Evolutionary conservation across 2,329 filamentous ascomycete species (phyloP).

Genomic region (Xylaria sp.): DNA sequence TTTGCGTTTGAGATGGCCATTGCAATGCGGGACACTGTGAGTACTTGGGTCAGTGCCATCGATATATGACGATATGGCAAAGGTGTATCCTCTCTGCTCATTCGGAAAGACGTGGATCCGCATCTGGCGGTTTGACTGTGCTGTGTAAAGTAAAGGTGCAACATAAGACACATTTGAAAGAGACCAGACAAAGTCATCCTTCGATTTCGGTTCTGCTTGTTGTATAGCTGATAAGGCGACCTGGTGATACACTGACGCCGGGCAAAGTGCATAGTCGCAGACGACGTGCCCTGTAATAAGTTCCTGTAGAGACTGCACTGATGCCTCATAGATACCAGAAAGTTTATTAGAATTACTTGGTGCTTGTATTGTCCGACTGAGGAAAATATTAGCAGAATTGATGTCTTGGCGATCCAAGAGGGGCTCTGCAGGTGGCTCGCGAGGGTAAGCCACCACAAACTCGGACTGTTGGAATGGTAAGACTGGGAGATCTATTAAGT

Average conservation of each 20-base stretch:
- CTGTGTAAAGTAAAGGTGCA: conserved; percentile 24
- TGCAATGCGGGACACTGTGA: conserved; percentile 20
- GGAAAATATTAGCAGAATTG: conserved; percentile 11
- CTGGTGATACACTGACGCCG: conserved; percentile 34
- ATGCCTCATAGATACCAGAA: conserved; percentile 24
- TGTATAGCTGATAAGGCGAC: conserved; percentile 29
- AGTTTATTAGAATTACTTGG: conserved; percentile 14
- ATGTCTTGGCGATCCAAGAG: neutral
- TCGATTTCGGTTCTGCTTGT: conserved; percentile 17
- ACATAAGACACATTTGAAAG: conserved; percentile 27
- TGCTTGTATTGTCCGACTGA: conserved; percentile 19
- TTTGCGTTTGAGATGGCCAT: conserved; percentile 26
- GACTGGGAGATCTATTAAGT: neutral
- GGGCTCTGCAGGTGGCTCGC: neutral
- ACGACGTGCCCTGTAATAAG: conserved; percentile 32
- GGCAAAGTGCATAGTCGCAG: conserved; percentile 30
- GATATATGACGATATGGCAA: conserved; percentile 24
- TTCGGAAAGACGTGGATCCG: conserved; percentile 14
- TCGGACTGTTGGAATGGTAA: neutral
- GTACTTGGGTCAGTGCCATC: conserved; percentile 5
- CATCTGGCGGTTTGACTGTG: conserved; percentile 11
- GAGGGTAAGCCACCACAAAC: neutral
- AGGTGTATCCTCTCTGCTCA: conserved; percentile 7
- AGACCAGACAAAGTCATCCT: conserved; percentile 22
- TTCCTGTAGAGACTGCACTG: conserved; percentile 5